Conservation (phyloP, 176 grass and related monocot species). For the Musa acuminata region DNA sequence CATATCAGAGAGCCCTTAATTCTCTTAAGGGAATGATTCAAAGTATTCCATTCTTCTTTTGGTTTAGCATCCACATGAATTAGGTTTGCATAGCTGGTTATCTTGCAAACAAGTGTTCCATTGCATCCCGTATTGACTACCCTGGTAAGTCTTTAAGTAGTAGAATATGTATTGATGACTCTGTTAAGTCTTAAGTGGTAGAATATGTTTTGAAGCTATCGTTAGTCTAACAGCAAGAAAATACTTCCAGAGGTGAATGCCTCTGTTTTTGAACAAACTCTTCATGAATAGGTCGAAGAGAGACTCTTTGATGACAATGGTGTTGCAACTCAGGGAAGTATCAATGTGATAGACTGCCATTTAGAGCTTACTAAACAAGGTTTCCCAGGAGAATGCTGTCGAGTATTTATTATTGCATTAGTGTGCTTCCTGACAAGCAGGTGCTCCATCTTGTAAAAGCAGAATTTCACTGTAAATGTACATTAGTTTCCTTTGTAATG, state of each 20-base stretch:
- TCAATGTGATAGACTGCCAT: slow-evolving; percentile 85
- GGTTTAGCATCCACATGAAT: slow-evolving; percentile 73
- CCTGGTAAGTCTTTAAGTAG: slow-evolving; percentile 39
- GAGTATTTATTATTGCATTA: background rate
- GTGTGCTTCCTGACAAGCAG: background rate
- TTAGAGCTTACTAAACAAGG: slow-evolving; percentile 32
- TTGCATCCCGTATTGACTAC: slow-evolving; percentile 93
- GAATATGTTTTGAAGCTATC: background rate
- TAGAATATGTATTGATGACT: slow-evolving; percentile 16
- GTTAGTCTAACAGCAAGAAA: background rate
- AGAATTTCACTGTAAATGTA: no score
- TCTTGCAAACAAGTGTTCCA: slow-evolving; percentile 89
- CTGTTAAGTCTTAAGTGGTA: slow-evolving; percentile 32
- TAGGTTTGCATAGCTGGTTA: slow-evolving; percentile 89
- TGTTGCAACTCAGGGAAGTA: slow-evolving; percentile 57
- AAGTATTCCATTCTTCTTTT: slow-evolving; percentile 97
- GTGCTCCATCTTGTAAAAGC: background rate
- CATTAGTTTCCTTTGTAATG: no score
- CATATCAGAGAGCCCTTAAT: slow-evolving; percentile 50
- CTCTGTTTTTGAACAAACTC: slow-evolving; percentile 61
- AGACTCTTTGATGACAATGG: slow-evolving; percentile 61
- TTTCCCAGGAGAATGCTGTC: slow-evolving; percentile 28
- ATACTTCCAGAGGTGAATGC: slow-evolving; percentile 42
- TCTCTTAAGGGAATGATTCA: slow-evolving; percentile 65
- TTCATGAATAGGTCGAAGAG: slow-evolving; percentile 89